A percentile compares a stretch with the other conserved stretches of the same genome.
These are phyloP conservation scores for Aspergillus pseudoglaucus DNA, from an alignment of 2,329 filamentous ascomycete species.

Conservation along the genomic window DNA sequence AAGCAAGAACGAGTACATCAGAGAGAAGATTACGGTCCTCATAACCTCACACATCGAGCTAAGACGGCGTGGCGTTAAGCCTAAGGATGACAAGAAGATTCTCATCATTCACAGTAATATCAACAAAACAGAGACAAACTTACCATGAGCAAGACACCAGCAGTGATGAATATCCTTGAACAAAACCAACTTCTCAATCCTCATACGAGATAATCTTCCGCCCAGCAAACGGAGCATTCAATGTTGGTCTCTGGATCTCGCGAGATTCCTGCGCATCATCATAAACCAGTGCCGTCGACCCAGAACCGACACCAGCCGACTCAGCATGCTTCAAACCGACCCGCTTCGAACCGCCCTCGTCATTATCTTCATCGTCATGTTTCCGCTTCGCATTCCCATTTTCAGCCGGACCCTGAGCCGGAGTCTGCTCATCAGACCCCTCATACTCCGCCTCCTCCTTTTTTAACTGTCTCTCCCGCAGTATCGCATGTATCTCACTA, in stretches of 20 bases:
- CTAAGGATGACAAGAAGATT: conserved; percentile 92
- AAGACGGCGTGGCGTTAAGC: conserved; percentile 53
- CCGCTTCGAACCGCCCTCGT: neutral
- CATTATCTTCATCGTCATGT: neutral
- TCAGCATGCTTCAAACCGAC: neutral
- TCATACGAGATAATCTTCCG: conserved; percentile 33
- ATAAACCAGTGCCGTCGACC: conserved; percentile 44
- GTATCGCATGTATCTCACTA: conserved; percentile 70
- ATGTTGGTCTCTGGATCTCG: neutral
- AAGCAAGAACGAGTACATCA: conserved; percentile 17
- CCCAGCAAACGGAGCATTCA: conserved; percentile 13
- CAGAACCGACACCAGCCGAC: conserved; percentile 9
- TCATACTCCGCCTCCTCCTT: conserved; percentile 22
- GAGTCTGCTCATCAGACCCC: conserved; percentile 6
- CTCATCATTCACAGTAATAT: conserved; percentile 52
- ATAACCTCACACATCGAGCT: conserved; percentile 33
- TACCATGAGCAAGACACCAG: neutral
- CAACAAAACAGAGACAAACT: neutral
- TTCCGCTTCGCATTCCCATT: neutral
- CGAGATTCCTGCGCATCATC: conserved; percentile 11
- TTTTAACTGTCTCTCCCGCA: conserved; percentile 44
- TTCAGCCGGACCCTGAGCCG: neutral
- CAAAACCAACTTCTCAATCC: conserved; percentile 18
- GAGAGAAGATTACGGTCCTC: conserved; percentile 44
- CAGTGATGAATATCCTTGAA: neutral